phyloP scores from a whole-genome alignment of 192 early-diverging fungal genomes.

The Geranomyces michiganensis region DNA sequence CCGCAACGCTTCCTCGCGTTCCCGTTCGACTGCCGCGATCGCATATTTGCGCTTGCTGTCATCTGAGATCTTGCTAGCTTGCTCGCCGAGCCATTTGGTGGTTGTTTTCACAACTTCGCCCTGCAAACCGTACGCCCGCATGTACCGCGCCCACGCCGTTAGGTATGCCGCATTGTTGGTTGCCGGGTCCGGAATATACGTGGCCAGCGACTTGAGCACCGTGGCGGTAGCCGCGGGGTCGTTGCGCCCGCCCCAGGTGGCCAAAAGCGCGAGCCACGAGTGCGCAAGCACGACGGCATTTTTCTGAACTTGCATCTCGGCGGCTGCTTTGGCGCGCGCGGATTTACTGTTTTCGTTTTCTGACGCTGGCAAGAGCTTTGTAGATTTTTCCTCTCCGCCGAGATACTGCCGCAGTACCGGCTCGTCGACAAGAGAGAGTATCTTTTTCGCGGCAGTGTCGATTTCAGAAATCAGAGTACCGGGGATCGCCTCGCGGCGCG shows the following conservation, averaged over 20 bases:
- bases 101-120: constrained; percentile 75
- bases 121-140: constrained; percentile 52
- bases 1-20: neutral
- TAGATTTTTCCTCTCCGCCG: constrained; percentile 58
- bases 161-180: constrained; percentile 58
- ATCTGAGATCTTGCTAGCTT: neutral
- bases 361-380: constrained; percentile 21
- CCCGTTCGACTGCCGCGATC: neutral
- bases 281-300: constrained; percentile 67
- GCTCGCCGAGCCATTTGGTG: constrained; percentile 70
- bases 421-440: constrained; percentile 62
- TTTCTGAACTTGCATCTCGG: constrained; percentile 78
- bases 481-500: constrained; percentile 34
- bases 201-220: constrained; percentile 60
- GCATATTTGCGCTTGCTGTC: neutral
- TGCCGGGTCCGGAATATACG: constrained; percentile 64
- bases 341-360: constrained; percentile 51
- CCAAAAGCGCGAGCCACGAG: constrained; percentile 56
- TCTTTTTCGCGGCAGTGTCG: constrained; percentile 55
- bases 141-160: constrained; percentile 60
- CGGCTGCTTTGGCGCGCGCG: constrained; percentile 51
- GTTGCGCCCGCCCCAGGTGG: constrained; percentile 46
- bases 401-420: constrained; percentile 68
- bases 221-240: constrained; percentile 32
- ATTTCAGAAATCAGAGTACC: constrained; percentile 44